Percentiles rank a stretch among this genome's conserved stretches.
phyloP scores from a whole-genome alignment of 108 stramenopile species.

The Thalassiosira profunda region DNA sequence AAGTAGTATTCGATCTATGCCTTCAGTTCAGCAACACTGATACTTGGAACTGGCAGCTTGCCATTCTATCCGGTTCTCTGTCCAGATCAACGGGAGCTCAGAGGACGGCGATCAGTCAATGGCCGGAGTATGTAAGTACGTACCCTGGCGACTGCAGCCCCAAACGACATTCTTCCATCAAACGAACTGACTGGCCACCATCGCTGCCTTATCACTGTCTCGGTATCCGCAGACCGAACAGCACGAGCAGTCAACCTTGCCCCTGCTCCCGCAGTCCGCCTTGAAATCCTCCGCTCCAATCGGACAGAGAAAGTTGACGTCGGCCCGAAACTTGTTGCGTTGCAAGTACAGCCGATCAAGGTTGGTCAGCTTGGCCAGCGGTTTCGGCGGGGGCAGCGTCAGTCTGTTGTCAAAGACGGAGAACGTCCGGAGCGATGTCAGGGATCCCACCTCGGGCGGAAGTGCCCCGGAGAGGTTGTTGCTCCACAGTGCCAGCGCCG shows the following conservation, averaged over 20 bases:
- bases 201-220: too few relatives aligned
- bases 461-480: slow-evolving; percentile 32
- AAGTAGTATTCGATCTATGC: too few relatives aligned
- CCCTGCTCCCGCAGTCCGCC: slow-evolving; percentile 41
- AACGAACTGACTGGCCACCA: too few relatives aligned
- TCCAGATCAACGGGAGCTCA: too few relatives aligned
- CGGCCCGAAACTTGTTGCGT: slow-evolving; percentile 39
- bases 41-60: too few relatives aligned
- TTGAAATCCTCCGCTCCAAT: slow-evolving; percentile 20
- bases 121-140: too few relatives aligned
- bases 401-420: slow-evolving; percentile 46
- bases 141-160: too few relatives aligned
- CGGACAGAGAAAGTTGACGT: slow-evolving; percentile 33
- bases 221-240: slow-evolving; percentile 39
- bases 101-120: too few relatives aligned
- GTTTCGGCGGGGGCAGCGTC: slow-evolving; percentile 28
- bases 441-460: slow-evolving; percentile 35
- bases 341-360: slow-evolving; percentile 30
- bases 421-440: slow-evolving; percentile 24
- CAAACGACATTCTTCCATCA: too few relatives aligned
- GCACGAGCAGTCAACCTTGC: slow-evolving; percentile 27
- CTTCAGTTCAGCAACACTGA: too few relatives aligned
- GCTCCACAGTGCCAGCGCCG: slow-evolving; percentile 38
- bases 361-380: slow-evolving; percentile 16
- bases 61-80: too few relatives aligned